A percentile compares a stretch with the other conserved stretches of the same genome.
Conservation (phyloP, 2,329 filamentous ascomycete species). For the Colletotrichum zoysiae region DNA sequence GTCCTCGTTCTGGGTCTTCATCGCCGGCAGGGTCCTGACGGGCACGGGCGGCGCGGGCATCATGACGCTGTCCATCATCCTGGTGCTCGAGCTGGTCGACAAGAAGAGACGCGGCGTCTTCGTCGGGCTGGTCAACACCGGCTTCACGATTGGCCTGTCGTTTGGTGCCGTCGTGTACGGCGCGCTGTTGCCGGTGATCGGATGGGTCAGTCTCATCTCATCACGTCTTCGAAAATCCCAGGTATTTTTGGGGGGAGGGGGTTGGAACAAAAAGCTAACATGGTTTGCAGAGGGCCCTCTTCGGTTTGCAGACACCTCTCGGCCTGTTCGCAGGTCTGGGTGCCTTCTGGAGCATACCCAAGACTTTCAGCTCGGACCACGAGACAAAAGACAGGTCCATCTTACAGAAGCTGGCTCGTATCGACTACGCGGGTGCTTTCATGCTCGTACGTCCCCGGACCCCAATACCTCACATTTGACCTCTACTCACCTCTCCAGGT, state of each 20-base stretch:
- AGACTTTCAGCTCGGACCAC: constrained; percentile 48
- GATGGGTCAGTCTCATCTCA: constrained; percentile 68
- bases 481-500: constrained; percentile 59
- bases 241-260: no score
- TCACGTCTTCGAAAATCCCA: background rate
- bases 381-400: constrained; percentile 57
- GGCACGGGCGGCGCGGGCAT: constrained; percentile 79
- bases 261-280: constrained; percentile 24
- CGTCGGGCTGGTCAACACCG: constrained; percentile 79
- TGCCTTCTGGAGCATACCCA: constrained; percentile 75
- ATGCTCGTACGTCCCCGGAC: constrained; percentile 63
- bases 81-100: constrained; percentile 80
- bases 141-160: constrained; percentile 78
- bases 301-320: constrained; percentile 78
- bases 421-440: constrained; percentile 81
- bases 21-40: constrained; percentile 75
- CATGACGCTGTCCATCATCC: constrained; percentile 79
- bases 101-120: constrained; percentile 77
- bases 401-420: constrained; percentile 68
- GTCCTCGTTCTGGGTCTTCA: constrained; percentile 69
- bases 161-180: constrained; percentile 79
- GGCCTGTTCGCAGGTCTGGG: constrained; percentile 70
- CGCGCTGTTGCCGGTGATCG: constrained; percentile 70
- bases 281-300: constrained; percentile 71
- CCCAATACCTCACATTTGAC: background rate